Conservation (phyloP, 2,329 filamentous ascomycete genomes). For the Beauveria rudraprayagi region DNA sequence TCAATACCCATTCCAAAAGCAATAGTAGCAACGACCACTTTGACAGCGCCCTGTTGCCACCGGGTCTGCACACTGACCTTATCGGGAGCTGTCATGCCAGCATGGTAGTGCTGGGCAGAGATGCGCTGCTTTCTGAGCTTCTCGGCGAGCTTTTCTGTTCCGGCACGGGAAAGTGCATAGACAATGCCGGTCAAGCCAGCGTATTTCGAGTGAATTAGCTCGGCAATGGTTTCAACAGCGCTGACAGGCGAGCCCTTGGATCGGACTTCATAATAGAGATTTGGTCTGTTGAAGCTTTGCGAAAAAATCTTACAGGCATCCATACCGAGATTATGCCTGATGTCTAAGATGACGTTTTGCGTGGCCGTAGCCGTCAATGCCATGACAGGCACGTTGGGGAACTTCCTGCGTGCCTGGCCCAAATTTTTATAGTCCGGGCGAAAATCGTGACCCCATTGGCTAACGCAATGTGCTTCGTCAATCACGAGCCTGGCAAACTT, state of each 20-base stretch:
- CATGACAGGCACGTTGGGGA: slow-evolving; percentile 80
- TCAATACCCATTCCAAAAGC: slow-evolving; percentile 99
- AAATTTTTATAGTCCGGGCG: slow-evolving; percentile 89
- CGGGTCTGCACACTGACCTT: slow-evolving; percentile 65
- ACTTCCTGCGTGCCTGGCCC: slow-evolving; percentile 62
- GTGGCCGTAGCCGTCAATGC: slow-evolving; percentile 94
- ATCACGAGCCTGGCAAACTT: slow-evolving; percentile 88
- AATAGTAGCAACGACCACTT: slow-evolving; percentile 95
- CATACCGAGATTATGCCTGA: slow-evolving; percentile 86
- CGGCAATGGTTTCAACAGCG: slow-evolving; percentile 41
- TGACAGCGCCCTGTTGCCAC: slow-evolving; percentile 73
- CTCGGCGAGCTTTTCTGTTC: slow-evolving; percentile 70
- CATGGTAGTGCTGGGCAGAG: slow-evolving; percentile 78
- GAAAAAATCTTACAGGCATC: slow-evolving; percentile 68
- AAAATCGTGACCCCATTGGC: slow-evolving; percentile 98
- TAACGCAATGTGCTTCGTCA: slow-evolving; percentile 98
- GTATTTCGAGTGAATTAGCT: slow-evolving; percentile 65
- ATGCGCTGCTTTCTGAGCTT: slow-evolving; percentile 60
- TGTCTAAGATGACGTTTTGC: slow-evolving; percentile 82
- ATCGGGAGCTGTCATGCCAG: slow-evolving; percentile 59
- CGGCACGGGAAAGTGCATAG: slow-evolving; percentile 81
- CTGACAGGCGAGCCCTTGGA: slow-evolving; percentile 55
- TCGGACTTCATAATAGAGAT: slow-evolving; percentile 80
- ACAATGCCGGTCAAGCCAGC: slow-evolving; percentile 74
- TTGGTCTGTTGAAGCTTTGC: slow-evolving; percentile 96